Percentiles rank a stretch among this genome's conserved stretches.
These are phyloP conservation scores for Epipyxis sp. DNA, from an alignment of 108 stramenopile genomes.

Conservation along the genomic window DNA sequence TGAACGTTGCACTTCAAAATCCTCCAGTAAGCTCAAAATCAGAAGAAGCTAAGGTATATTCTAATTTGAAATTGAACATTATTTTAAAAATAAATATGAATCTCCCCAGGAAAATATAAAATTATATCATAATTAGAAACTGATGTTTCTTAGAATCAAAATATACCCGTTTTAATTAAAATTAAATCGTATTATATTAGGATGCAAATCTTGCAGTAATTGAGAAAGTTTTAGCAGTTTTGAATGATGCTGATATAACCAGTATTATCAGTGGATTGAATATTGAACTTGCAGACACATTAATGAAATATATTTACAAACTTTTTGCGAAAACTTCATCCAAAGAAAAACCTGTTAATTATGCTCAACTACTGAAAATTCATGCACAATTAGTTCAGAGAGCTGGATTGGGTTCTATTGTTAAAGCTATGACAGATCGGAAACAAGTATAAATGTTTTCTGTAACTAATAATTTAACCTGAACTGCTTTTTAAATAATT, in stretches of 20 bases:
- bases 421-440: slow-evolving; percentile 32
- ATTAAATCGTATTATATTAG: background rate
- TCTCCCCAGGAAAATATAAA: background rate
- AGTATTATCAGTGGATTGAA: background rate
- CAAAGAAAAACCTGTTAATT: no score
- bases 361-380: slow-evolving; percentile 14
- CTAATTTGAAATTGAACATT: no score
- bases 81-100: background rate
- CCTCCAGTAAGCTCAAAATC: background rate
- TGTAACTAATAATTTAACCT: no score
- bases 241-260: background rate
- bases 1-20: background rate
- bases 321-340: background rate
- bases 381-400: slow-evolving; percentile 33
- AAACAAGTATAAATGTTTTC: slow-evolving; percentile 20
- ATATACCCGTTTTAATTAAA: background rate
- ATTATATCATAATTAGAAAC: background rate
- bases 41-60: slow-evolving; percentile 17
- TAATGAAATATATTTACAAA: slow-evolving; percentile 36
- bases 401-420: slow-evolving; percentile 31
- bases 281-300: background rate
- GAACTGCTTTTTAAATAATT: no score
- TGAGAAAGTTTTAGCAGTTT: background rate
- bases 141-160: background rate
- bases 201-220: slow-evolving; percentile 5